Percentiles rank a stretch among this genome's conserved stretches.
phyloP scores from a whole-genome alignment of 495 filamentous ascomycete genomes.

The Talaromyces thailandensis region DNA sequence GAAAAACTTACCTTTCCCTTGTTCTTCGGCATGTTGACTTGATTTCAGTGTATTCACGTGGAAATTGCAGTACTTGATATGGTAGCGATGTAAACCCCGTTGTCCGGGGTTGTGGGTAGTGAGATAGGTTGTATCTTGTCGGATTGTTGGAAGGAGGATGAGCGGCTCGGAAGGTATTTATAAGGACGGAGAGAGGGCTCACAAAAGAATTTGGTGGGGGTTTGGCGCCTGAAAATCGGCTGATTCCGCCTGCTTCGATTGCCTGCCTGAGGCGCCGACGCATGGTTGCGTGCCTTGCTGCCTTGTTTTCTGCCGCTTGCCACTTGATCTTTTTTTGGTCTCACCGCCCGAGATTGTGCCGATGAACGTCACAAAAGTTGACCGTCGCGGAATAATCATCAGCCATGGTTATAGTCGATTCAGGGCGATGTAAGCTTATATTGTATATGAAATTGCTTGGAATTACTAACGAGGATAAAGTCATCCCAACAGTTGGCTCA shows the following conservation, averaged over 20 bases:
- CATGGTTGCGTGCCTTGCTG: background rate
- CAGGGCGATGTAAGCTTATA: background rate
- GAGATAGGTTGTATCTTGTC: background rate
- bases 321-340: background rate
- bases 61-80: background rate
- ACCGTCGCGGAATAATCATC: background rate
- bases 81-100: background rate
- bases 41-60: background rate
- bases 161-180: background rate
- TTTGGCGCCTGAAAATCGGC: background rate
- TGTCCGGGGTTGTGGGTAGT: background rate
- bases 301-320: background rate
- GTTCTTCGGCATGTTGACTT: constrained; percentile 83
- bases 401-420: background rate
- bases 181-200: background rate
- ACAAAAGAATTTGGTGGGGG: constrained; percentile 5
- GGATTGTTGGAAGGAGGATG: background rate
- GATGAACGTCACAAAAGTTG: background rate
- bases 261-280: background rate
- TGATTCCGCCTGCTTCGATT: constrained; percentile 4
- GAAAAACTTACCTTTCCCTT: constrained; percentile 78
- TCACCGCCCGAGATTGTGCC: constrained; percentile 3
- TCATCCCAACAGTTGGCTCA: background rate
- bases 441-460: background rate
- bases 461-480: background rate